phyloP scores from a whole-genome alignment of 2,329 filamentous ascomycete species.

The Coniochaeta hoffmannii region DNA sequence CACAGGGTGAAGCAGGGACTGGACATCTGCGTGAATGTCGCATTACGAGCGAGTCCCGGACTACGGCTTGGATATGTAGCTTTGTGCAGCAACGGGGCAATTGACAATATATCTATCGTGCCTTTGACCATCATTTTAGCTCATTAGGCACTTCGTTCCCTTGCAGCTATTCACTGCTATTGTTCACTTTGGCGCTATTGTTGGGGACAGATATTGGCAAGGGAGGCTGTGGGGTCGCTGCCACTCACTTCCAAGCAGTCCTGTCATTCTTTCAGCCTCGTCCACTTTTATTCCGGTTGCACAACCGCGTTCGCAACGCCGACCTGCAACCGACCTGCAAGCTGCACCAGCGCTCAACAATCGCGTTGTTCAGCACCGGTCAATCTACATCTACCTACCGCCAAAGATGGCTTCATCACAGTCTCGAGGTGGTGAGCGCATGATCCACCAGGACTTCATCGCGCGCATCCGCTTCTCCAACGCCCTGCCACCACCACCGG shows the following conservation, averaged over 20 bases:
- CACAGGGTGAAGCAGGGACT: background rate
- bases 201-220: background rate
- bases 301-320: background rate
- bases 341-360: background rate
- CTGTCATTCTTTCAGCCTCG: background rate
- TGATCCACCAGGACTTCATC: conserved; percentile 91
- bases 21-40: background rate
- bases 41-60: too few species aligned
- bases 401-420: conserved; percentile 32
- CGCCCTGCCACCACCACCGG: conserved; percentile 86
- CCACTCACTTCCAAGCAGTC: too few species aligned
- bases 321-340: background rate
- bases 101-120: too few species aligned
- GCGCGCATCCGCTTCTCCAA: conserved; percentile 93
- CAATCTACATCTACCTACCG: background rate
- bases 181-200: background rate
- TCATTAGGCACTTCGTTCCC: background rate
- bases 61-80: too few species aligned
- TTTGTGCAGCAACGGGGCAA: too few species aligned
- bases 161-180: background rate
- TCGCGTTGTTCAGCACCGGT: background rate
- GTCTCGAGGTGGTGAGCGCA: conserved; percentile 45
- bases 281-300: background rate
- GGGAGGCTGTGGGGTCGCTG: background rate
- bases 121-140: background rate